These are phyloP conservation scores for Iris pallida DNA, from an alignment of 116 monocot genomes.

Conservation along the genomic window DNA sequence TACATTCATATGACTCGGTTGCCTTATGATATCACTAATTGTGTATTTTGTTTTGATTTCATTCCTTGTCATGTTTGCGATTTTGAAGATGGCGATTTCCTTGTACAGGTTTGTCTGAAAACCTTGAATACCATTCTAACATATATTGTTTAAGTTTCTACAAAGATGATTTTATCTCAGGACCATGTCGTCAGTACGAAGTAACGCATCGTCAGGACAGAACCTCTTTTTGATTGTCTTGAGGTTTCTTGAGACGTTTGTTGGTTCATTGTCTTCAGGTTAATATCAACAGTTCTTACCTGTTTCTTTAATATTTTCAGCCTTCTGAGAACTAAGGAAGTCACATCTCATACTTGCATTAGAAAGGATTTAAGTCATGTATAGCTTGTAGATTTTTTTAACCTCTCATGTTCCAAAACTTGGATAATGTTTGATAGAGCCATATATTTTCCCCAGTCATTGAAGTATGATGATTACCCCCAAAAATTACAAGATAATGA, in stretches of 20 bases:
- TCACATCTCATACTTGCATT: neutral
- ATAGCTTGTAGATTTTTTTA: neutral
- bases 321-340: neutral
- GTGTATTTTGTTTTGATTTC: constrained; percentile 7
- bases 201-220: constrained; percentile 52
- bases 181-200: constrained; percentile 92
- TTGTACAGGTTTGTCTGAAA: constrained; percentile 73
- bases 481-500: no score
- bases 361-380: neutral
- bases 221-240: constrained; percentile 60
- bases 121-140: constrained; percentile 1
- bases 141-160: constrained; percentile 4
- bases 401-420: no score
- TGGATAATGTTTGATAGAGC: no score
- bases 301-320: neutral
- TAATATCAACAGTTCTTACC: constrained; percentile 2
- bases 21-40: neutral
- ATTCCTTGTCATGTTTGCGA: constrained; percentile 10
- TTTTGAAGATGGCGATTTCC: constrained; percentile 93
- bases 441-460: no score
- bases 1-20: neutral
- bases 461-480: no score
- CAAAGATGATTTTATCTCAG: constrained; percentile 30
- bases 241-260: constrained; percentile 93
- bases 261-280: constrained; percentile 97